These are phyloP conservation scores for Fomitopsis pulvina DNA, from an alignment of 768 basidiomycete genomes.

Conservation along the genomic window DNA sequence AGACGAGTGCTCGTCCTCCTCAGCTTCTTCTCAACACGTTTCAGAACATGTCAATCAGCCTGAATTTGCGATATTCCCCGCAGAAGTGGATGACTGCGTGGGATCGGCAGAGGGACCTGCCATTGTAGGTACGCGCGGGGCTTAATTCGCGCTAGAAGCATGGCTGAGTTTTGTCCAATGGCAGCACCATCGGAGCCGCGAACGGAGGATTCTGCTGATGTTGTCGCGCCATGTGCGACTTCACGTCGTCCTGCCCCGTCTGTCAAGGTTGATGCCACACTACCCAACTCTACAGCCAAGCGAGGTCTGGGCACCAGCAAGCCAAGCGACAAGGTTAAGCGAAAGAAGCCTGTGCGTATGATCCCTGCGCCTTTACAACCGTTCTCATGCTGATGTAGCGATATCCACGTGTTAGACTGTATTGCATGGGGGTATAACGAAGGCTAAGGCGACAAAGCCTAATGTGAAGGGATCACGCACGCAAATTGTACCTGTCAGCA, in stretches of 20 bases:
- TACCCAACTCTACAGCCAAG: neutral
- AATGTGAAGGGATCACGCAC: neutral
- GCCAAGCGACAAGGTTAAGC: neutral
- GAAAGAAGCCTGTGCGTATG: neutral
- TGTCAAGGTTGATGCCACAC: too few species aligned
- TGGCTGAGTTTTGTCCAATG: neutral
- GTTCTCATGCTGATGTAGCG: neutral
- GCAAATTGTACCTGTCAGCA: neutral
- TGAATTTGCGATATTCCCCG: neutral
- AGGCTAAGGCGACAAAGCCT: neutral
- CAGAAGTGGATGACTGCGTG: neutral
- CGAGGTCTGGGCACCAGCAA: neutral
- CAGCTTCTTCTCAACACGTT: neutral
- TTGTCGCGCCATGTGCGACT: too few species aligned
- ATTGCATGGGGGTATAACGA: neutral
- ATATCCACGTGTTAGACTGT: neutral
- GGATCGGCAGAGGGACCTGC: neutral
- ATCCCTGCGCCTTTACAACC: neutral
- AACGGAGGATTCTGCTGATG: too few species aligned
- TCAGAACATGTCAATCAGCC: neutral
- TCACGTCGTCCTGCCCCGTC: too few species aligned
- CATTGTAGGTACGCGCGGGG: neutral
- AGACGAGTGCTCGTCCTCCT: neutral
- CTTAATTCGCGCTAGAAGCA: neutral
- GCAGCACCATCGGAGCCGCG: neutral